Base-by-base conservation (phyloP, 2,329 filamentous ascomycete genomes). In the Pezicula radicicola region DNA sequence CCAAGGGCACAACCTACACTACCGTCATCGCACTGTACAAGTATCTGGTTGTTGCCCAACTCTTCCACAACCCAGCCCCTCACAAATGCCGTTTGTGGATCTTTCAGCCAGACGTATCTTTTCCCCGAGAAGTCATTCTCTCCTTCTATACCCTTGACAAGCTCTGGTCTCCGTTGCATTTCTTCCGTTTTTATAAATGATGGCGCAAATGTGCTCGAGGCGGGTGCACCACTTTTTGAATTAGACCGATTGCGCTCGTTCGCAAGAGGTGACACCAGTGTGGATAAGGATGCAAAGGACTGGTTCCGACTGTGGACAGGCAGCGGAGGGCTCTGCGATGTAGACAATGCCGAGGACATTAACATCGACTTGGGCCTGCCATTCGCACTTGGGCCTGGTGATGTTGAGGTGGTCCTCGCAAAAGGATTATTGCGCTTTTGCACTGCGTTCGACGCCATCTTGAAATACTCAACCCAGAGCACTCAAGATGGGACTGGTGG, bases 41-140 rank as follows among this genome's bases (percentile, higher is more conserved):
- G 74, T 49, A 99, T 77, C 49, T 79, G 80, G 48, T 85, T 84
- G 46, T 75, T 81, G 2, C 76, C 81, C 48, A 88, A 73, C 59
- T 97, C 92, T 65, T 96, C 88, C 19, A 97, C 81, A 12, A 99
- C 85, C 83, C 91, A 93, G 4, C 93, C 95, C 61, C 91, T 90
- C 49, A 97, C 84, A 68, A 99, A 99, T 1, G 94, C 94, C 50
- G 81, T 80, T 64, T 92, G 82, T 1, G 89, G 79, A 72, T 99
- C 92, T 70, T 88, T 89, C 66, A 99, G 77, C 95, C 94, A 99
- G 58, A 99, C 92, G 76, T 97, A 99, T 75, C 94, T 84, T 75
- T 95, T 97, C 52, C 94, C 95, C 0, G 94, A 99, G 70, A 99
- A 97, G 77, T 99, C 94, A 69, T 97, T 97, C 67, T 97, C 93